Conservation (phyloP, 2,329 filamentous ascomycete genomes). For the Sporothrix humicola region DNA sequence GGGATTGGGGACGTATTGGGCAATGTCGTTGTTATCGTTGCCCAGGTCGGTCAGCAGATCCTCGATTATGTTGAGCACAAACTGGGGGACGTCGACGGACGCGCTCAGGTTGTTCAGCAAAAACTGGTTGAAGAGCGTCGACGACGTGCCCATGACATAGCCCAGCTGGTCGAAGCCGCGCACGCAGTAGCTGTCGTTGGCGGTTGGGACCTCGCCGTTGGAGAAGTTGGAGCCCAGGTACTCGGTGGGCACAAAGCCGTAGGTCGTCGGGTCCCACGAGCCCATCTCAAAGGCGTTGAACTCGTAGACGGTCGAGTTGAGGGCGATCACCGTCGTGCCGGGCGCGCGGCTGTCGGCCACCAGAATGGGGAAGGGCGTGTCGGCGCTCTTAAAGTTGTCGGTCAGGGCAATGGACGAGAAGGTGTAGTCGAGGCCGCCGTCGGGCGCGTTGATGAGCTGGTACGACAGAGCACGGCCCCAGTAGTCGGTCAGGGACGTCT, state of each 20-base stretch:
- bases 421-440: slow-evolving; percentile 78
- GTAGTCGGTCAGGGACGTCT: slow-evolving; percentile 81
- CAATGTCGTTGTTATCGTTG: slow-evolving; percentile 55
- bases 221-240: slow-evolving; percentile 66
- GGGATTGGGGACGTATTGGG: slow-evolving; percentile 65
- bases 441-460: slow-evolving; percentile 77
- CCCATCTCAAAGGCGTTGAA: slow-evolving; percentile 71
- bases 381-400: slow-evolving; percentile 50
- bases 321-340: slow-evolving; percentile 50
- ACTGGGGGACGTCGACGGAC: slow-evolving; percentile 51
- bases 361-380: slow-evolving; percentile 57
- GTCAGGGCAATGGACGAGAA: slow-evolving; percentile 70
- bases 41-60: slow-evolving; percentile 62
- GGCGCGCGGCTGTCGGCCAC: slow-evolving; percentile 57
- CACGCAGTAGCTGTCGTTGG: slow-evolving; percentile 66
- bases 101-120: slow-evolving; percentile 66
- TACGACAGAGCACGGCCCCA: slow-evolving; percentile 87
- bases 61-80: slow-evolving; percentile 58
- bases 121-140: slow-evolving; percentile 81
- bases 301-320: slow-evolving; percentile 68
- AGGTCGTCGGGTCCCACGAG: slow-evolving; percentile 64
- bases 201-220: slow-evolving; percentile 59
- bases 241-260: slow-evolving; percentile 63
- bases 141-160: slow-evolving; percentile 85
- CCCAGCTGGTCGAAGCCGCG: slow-evolving; percentile 82